Evolutionary conservation across 2,329 filamentous ascomycete species (phyloP), one percentile per base, ranked within the genome.

Genomic region (Sclerotiophoma versabilis): DNA sequence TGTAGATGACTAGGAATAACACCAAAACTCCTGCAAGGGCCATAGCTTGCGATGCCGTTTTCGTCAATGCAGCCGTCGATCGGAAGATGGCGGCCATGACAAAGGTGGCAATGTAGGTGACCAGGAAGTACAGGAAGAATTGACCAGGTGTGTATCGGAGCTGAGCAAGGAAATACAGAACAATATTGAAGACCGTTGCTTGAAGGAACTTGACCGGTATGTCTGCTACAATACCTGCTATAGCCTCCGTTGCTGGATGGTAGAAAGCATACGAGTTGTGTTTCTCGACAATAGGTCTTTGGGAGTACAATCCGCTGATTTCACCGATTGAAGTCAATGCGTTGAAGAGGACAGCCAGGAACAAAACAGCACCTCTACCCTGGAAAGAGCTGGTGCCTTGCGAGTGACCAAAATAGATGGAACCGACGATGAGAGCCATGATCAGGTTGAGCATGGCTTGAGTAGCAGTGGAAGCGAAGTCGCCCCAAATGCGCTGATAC

Each of bases 271-370:
- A 96, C 22, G 88, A 86, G 47, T 82, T 78, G 65, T 96, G 93
- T 71, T 96, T 96, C 68, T 96, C 92, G 55, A 97, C 91, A 64
- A 96, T 95, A 0, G 90, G 89, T 19, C 93, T 87, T 82, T 96
- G 92, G 1, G 89, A 84, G 68, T 93, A 96, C 2, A 96, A 57
- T 37, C 56, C 61, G 37, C 64, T 64, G 49, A 76, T 76, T 34
- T 88, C 86, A 1, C 80, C 76, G 45, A 87, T 83, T 8, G 84
- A 80, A 0, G 77, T 80, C 15, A 87, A 71, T 2, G 84, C 84
- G 58, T 85, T 87, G 60, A 87, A 77, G 2, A 88, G 72, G 20
- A 87, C 72, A 2, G 84, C 83, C 58, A 87, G 80, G 75, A 88
- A 88, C 8, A 88, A 71, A 2, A 84, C 78, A 0, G 83, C 80